These are phyloP conservation scores for Tetrapisispora arboricola DNA, from an alignment of 805 yeast species.

Conservation along the genomic window DNA sequence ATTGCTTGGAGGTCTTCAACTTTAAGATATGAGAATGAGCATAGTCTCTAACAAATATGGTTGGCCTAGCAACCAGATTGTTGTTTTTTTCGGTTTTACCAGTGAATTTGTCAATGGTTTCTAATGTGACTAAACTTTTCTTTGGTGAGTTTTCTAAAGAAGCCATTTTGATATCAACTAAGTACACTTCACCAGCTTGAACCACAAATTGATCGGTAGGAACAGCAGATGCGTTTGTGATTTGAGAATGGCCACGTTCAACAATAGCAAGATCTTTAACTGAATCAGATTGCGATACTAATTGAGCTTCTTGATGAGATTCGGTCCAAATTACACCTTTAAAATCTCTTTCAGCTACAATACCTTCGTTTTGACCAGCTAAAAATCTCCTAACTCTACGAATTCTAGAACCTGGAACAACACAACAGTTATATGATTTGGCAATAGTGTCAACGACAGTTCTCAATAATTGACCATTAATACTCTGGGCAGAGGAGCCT, in stretches of 20 bases:
- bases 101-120: conserved; percentile 51
- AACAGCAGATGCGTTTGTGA: conserved; percentile 43
- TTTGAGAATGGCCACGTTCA: conserved; percentile 28
- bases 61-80: conserved; percentile 48
- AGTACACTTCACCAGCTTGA: conserved; percentile 74
- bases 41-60: conserved; percentile 76
- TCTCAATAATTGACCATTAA: conserved; percentile 66
- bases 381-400: conserved; percentile 87
- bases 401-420: conserved; percentile 87
- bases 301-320: conserved; percentile 58
- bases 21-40: conserved; percentile 72
- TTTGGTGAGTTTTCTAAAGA: conserved; percentile 45
- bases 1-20: conserved; percentile 59
- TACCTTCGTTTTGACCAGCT: conserved; percentile 91
- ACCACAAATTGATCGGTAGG: conserved; percentile 71
- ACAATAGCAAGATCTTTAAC: conserved; percentile 34
- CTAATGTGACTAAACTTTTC: conserved; percentile 59
- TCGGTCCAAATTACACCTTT: conserved; percentile 89
- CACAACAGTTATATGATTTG: conserved; percentile 66
- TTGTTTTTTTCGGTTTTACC: conserved; percentile 50
- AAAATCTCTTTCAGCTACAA: conserved; percentile 84
- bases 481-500: conserved; percentile 26
- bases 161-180: conserved; percentile 73
- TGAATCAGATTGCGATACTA: conserved; percentile 29
- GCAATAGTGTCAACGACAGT: conserved; percentile 78